These are phyloP conservation scores for Neurospora sp. DNA, from an alignment of 495 filamentous ascomycete genomes.

Conservation along the genomic window DNA sequence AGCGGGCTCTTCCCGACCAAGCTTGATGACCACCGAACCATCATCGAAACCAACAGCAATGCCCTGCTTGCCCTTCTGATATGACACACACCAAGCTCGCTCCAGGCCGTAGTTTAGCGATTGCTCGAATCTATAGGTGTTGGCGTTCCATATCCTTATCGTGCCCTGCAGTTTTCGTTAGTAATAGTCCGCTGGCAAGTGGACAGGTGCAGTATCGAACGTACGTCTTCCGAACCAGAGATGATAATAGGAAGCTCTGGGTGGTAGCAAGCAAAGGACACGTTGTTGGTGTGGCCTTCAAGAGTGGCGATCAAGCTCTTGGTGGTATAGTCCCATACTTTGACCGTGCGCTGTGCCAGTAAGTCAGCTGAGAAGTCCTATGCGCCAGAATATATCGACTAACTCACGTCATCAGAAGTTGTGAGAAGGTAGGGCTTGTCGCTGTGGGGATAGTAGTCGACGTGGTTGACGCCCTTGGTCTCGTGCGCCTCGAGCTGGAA, in stretches of 20 bases:
- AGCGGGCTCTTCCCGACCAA: constrained; percentile 93
- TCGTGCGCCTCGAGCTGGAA: constrained; percentile 96
- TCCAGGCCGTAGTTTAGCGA: constrained; percentile 92
- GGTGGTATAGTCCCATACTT: constrained; percentile 98
- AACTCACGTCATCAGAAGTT: constrained; percentile 69
- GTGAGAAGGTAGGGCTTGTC: constrained; percentile 97
- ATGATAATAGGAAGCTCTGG: constrained; percentile 96
- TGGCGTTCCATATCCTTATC: constrained; percentile 97
- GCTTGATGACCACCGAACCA: constrained; percentile 93
- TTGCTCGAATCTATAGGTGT: constrained; percentile 91
- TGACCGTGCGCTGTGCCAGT: constrained; percentile 53
- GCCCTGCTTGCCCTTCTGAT: constrained; percentile 87
- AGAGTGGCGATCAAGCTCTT: constrained; percentile 94
- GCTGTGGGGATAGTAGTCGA: constrained; percentile 93
- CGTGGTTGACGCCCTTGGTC: constrained; percentile 95
- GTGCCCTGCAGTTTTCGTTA: constrained; percentile 46
- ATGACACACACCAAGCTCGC: constrained; percentile 93
- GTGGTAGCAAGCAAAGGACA: constrained; percentile 98
- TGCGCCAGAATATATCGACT: neutral
- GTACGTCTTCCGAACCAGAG: constrained; percentile 86
- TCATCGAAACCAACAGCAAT: constrained; percentile 96
- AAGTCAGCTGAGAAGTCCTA: neutral
- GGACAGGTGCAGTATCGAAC: neutral
- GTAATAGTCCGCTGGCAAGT: neutral
- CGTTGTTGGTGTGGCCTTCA: constrained; percentile 96